Evolutionary conservation across 176 grass and related monocot species (phyloP).

Genomic region (Guadua angustifolia): DNA sequence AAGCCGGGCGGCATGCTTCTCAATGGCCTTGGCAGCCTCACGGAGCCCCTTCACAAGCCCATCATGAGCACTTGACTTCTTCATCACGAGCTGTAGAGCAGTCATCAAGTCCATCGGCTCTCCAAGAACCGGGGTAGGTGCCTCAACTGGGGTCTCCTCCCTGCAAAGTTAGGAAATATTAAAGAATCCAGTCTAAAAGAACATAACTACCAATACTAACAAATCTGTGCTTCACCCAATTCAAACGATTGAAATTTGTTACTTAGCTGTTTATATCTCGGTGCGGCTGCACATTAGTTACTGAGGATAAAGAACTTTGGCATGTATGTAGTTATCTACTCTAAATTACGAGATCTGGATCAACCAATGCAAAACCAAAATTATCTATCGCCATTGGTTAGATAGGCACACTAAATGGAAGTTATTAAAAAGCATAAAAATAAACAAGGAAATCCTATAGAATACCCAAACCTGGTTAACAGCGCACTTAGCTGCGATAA

Average conservation of each 20-base stretch:
- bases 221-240: not conserved
- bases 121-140: conserved; percentile 54
- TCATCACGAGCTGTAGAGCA: conserved; percentile 68
- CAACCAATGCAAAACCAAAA: not conserved
- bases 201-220: not conserved
- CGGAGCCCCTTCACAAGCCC: conserved; percentile 65
- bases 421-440: not conserved
- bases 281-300: not conserved
- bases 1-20: conserved; percentile 69
- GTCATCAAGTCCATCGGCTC: conserved; percentile 86
- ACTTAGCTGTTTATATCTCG: not conserved
- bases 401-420: not conserved
- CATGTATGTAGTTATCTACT: not conserved
- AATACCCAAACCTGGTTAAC: not conserved
- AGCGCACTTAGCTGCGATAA: not conserved
- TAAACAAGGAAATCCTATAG: not conserved
- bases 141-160: conserved; percentile 49
- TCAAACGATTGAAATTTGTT: not conserved
- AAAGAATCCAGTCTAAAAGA: not conserved
- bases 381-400: not conserved
- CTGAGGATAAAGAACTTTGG: not conserved
- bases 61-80: conserved; percentile 74
- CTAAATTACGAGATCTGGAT: not conserved
- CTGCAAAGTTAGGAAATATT: conserved; percentile 31
- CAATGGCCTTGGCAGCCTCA: conserved; percentile 68